Percentiles rank a stretch among this genome's conserved stretches.
Conservation (phyloP, 192 early-diverging fungal species). For the Coemansia sp. region DNA sequence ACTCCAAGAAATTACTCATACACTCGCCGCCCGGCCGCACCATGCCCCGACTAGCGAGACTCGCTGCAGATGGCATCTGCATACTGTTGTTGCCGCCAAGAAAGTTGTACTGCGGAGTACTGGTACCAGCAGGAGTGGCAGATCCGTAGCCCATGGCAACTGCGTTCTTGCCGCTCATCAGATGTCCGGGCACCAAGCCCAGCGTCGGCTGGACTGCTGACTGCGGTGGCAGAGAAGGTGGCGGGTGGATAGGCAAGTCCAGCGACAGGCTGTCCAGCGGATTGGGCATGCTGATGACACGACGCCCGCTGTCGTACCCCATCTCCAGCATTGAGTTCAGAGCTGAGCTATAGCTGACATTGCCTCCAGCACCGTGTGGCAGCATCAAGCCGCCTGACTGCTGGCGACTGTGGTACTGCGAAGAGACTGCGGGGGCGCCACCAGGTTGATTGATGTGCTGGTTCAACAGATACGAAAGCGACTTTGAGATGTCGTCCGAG, state of each 20-base stretch:
- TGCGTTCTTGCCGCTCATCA: background rate
- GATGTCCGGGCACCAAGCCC: background rate
- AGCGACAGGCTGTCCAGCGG: slow-evolving; percentile 50
- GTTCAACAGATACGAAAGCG: slow-evolving; percentile 36
- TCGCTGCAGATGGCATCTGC: background rate
- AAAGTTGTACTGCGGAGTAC: slow-evolving; percentile 3
- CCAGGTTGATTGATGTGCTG: slow-evolving; percentile 30
- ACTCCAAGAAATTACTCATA: background rate
- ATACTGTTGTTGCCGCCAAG: background rate
- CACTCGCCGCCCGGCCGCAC: background rate
- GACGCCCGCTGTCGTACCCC: slow-evolving; percentile 37
- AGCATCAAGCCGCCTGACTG: background rate
- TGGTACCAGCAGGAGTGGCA: background rate
- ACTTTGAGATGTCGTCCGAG: slow-evolving; percentile 42
- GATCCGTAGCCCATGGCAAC: background rate
- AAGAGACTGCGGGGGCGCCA: background rate
- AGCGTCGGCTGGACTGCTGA: slow-evolving; percentile 19
- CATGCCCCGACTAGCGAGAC: background rate
- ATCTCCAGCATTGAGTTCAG: slow-evolving; percentile 39
- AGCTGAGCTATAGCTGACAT: slow-evolving; percentile 5
- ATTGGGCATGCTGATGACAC: slow-evolving; percentile 55
- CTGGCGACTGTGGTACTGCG: slow-evolving; percentile 4
- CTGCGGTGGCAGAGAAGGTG: slow-evolving; percentile 17
- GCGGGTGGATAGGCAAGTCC: slow-evolving; percentile 45
- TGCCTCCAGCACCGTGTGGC: background rate